A percentile compares a stretch with the other conserved stretches of the same genome.
Evolutionary conservation across 192 early-diverging fungal species (phyloP).

Genomic region (Entomortierella parvispora): DNA sequence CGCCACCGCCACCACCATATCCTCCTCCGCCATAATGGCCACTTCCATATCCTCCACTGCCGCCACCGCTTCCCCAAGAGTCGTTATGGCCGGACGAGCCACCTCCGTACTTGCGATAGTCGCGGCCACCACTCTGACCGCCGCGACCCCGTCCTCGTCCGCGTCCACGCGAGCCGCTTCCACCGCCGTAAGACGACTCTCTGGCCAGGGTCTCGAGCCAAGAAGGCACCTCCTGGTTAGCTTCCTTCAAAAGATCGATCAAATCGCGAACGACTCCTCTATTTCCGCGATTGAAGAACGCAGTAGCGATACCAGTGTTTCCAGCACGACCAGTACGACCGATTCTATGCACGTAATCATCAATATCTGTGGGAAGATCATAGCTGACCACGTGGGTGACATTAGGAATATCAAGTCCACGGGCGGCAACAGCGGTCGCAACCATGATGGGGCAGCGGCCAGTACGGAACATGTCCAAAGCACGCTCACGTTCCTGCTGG

Average conservation of each 20-base stretch:
- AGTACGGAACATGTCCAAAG: conserved; percentile 87
- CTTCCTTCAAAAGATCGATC: conserved; percentile 89
- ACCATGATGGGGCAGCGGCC: conserved; percentile 89
- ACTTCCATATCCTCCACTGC: conserved; percentile 53
- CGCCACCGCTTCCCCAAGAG: conserved; percentile 51
- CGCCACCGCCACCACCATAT: conserved; percentile 48
- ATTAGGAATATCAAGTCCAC: conserved; percentile 92
- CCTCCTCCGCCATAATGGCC: conserved; percentile 25
- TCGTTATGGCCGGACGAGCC: conserved; percentile 55
- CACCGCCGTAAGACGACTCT: conserved; percentile 58
- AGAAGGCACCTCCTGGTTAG: conserved; percentile 91
- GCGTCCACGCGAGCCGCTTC: conserved; percentile 53
- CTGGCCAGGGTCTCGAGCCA: conserved; percentile 82
- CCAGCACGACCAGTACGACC: conserved; percentile 98
- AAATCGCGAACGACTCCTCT: conserved; percentile 86
- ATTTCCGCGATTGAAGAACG: conserved; percentile 93
- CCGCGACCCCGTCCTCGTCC: conserved; percentile 70
- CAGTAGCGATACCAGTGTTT: conserved; percentile 91
- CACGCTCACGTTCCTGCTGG: conserved; percentile 94
- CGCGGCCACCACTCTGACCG: conserved; percentile 39
- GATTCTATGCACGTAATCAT: conserved; percentile 99
- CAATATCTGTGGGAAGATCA: conserved; percentile 95
- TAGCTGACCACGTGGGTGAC: conserved; percentile 92
- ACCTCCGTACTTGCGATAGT: conserved; percentile 48
- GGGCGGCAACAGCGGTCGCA: conserved; percentile 96